Conservation (phyloP, 495 filamentous ascomycete species). For the Lasiosphaeris hirsuta region DNA sequence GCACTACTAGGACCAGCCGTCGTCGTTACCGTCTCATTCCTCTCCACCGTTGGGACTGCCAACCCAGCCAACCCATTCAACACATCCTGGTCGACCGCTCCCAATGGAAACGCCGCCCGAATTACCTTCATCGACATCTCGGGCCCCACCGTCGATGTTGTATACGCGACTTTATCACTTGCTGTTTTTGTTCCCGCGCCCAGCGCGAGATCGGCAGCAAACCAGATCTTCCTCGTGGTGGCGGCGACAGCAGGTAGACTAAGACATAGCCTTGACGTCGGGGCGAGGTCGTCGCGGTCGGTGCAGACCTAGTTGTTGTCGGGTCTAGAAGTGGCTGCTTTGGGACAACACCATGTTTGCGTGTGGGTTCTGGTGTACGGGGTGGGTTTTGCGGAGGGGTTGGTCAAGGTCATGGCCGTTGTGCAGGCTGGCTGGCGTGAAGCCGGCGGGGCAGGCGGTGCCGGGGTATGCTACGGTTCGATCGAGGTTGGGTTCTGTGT, state of each 20-base stretch:
- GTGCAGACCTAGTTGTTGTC: slow-evolving; percentile 1
- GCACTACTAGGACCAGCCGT: background rate
- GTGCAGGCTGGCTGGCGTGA: slow-evolving; percentile 6
- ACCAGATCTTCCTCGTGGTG: background rate
- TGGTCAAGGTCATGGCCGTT: background rate
- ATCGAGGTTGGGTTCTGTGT: background rate
- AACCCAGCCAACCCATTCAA: slow-evolving; percentile 6
- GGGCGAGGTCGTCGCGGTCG: slow-evolving; percentile 1
- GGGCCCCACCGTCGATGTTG: background rate
- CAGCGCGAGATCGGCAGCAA: background rate
- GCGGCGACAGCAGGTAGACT: background rate
- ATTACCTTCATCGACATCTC: slow-evolving; percentile 1
- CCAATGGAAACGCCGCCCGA: slow-evolving; percentile 2
- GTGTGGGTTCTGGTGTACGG: background rate
- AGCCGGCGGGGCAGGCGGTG: slow-evolving; percentile 5
- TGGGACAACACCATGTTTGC: slow-evolving; percentile 7
- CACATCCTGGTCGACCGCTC: background rate
- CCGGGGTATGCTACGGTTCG: slow-evolving; percentile 3
- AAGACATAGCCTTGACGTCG: slow-evolving; percentile 1
- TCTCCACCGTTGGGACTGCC: background rate
- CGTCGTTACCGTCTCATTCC: background rate
- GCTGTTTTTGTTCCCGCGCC: too few species aligned
- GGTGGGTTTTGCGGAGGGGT: background rate
- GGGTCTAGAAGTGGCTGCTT: background rate
- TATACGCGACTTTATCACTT: background rate